Percentiles rank a stretch among this genome's conserved stretches.
These are phyloP conservation scores for Syzygium oleosum DNA, from an alignment of 345 rosid species.

Conservation along the genomic window DNA sequence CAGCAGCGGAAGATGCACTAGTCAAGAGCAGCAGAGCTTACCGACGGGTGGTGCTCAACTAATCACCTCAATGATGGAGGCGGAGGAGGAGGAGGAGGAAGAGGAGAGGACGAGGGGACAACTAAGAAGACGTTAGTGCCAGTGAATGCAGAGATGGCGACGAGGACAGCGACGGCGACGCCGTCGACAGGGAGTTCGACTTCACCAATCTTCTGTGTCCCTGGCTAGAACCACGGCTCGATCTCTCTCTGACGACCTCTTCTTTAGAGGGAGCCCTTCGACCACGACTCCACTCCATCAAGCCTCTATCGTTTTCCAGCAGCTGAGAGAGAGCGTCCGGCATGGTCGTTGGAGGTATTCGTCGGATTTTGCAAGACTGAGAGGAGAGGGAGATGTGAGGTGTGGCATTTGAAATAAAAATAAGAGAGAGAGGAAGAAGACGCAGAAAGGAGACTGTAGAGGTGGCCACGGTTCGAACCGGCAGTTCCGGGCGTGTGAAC, in stretches of 20 bases:
- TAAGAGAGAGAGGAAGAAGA: too few species aligned
- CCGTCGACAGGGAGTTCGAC: background rate
- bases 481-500: too few species aligned
- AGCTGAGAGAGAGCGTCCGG: background rate
- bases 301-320: accelerated
- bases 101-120: background rate
- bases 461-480: too few species aligned
- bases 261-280: background rate
- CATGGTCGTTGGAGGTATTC: accelerated
- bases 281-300: background rate
- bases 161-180: accelerated
- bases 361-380: background rate
- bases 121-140: background rate
- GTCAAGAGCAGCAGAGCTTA: accelerated
- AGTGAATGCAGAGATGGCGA: too few species aligned
- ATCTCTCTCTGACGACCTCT: background rate
- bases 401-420: too few species aligned
- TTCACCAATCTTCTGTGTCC: background rate
- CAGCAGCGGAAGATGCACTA: background rate
- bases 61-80: background rate
- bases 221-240: background rate
- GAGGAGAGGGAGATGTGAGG: background rate
- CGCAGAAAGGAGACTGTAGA: too few species aligned
- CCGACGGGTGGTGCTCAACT: background rate
- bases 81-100: background rate